Percentiles rank a stretch among this genome's conserved stretches.
phyloP scores from a whole-genome alignment of 2,329 filamentous ascomycete genomes.

The Daldinia sp. region DNA sequence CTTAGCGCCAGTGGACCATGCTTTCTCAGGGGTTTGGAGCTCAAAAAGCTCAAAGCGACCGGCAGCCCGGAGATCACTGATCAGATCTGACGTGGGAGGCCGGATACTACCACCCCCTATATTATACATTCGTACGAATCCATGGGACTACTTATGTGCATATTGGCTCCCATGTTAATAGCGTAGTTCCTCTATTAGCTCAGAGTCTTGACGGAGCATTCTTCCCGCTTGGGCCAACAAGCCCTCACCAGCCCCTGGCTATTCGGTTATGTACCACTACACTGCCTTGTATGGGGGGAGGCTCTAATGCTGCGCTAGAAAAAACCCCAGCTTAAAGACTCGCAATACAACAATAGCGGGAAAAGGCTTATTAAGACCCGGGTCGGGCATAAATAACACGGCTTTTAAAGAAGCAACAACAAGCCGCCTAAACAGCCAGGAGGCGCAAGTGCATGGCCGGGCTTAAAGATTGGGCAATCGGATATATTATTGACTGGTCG shows the following conservation, averaged over 20 bases:
- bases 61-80: constrained; percentile 35
- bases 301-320: background rate
- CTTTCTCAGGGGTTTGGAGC: constrained; percentile 27
- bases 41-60: constrained; percentile 19
- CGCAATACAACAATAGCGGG: background rate
- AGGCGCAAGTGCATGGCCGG: background rate
- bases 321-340: background rate
- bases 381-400: background rate
- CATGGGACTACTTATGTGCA: background rate
- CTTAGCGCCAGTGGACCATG: constrained; percentile 12
- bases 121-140: constrained; percentile 16
- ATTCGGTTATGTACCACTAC: no score
- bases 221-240: constrained; percentile 10
- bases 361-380: background rate
- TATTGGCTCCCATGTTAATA: background rate
- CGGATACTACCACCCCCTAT: constrained; percentile 32
- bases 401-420: constrained; percentile 9
- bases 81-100: constrained; percentile 36
- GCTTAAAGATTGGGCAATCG: constrained; percentile 20
- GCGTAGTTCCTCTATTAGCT: no score
- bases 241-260: background rate
- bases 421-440: background rate
- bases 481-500: constrained; percentile 6
- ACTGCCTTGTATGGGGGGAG: no score
- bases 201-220: constrained; percentile 14